These are phyloP conservation scores for Zygoascus meyerae DNA, from an alignment of 1,139 yeast genomes.

Conservation along the genomic window DNA sequence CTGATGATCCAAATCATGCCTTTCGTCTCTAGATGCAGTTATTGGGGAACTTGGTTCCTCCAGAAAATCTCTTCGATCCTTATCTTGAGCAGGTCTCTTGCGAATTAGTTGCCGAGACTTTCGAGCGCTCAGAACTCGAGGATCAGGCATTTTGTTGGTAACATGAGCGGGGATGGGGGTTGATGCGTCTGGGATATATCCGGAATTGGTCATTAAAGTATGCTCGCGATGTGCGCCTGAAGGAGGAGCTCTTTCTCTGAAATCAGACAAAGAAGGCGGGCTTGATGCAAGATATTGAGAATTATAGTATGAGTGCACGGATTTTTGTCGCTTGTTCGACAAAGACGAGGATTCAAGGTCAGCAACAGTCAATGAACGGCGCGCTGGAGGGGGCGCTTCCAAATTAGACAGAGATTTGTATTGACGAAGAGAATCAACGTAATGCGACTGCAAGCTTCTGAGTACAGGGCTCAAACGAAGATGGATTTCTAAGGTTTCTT, in stretches of 20 bases:
- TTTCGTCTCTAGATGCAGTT: no score
- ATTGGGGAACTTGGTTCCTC: neutral
- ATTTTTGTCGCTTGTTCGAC: constrained; percentile 14
- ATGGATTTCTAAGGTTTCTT: constrained; percentile 23
- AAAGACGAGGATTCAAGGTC: constrained; percentile 8
- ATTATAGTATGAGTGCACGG: constrained; percentile 11
- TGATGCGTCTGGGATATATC: neutral
- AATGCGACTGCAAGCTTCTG: constrained; percentile 5
- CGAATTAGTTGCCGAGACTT: neutral
- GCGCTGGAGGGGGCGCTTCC: constrained; percentile 7
- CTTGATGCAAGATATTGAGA: constrained; percentile 19
- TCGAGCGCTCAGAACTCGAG: neutral
- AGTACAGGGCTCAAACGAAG: constrained; percentile 20
- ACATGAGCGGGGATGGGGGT: neutral
- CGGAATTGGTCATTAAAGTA: neutral
- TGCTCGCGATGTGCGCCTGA: neutral
- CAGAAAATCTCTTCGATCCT: neutral
- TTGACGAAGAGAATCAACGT: constrained; percentile 6
- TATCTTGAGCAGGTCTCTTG: no score
- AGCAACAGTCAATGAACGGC: constrained; percentile 8
- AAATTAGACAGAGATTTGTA: constrained; percentile 3
- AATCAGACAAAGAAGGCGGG: constrained; percentile 13
- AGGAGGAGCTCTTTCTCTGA: neutral
- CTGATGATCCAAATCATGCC: neutral
- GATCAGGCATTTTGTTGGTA: neutral